Evolutionary conservation across 768 basidiomycete genomes (phyloP).

Genomic region (Boletus huronensis): DNA sequence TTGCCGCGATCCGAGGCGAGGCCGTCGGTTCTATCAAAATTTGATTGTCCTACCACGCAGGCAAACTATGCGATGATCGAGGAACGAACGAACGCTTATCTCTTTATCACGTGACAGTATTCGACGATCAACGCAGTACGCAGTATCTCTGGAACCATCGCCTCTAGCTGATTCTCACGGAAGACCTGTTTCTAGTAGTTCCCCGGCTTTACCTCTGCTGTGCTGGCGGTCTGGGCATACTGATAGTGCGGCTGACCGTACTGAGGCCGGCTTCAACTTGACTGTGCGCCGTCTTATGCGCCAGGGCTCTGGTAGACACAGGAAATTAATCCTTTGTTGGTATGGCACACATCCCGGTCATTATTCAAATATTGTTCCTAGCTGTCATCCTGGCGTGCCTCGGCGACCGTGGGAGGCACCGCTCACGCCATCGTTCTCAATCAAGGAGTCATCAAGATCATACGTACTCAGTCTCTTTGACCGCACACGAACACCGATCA

Average conservation of each 20-base stretch:
- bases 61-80: not conserved
- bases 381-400: not conserved
- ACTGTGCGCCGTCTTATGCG: not conserved
- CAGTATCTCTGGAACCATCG: not conserved
- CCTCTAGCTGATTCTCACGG: not conserved
- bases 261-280: not conserved
- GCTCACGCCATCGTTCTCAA: not conserved
- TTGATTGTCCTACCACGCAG: not conserved
- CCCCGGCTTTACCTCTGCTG: not conserved
- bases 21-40: not conserved
- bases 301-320: not conserved
- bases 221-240: not conserved
- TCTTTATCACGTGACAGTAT: not conserved
- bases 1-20: not conserved
- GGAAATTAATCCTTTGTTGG: slow-evolving; percentile 7
- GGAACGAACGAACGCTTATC: not conserved
- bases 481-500: slow-evolving; percentile 3
- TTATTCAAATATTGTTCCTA: not conserved
- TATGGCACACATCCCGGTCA: not conserved
- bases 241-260: not conserved
- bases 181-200: not conserved
- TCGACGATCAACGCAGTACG: not conserved
- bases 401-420: not conserved
- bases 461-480: not conserved
- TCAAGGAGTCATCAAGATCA: not conserved